Conservation (phyloP, 768 basidiomycete genomes). For the Lactarius hengduanensis region DNA sequence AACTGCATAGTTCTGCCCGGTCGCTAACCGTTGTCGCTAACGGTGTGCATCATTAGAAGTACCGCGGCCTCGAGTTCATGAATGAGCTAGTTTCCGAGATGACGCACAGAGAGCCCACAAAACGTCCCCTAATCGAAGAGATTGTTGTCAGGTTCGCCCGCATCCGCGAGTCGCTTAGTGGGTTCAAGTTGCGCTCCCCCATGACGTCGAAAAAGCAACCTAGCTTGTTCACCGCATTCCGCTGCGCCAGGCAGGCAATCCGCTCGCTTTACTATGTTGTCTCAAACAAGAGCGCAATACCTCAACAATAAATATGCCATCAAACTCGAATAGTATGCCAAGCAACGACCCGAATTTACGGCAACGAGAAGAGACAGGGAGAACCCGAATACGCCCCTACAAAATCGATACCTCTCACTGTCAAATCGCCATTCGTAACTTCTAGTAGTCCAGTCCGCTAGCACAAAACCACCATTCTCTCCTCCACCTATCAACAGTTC, state of each 20-base stretch:
- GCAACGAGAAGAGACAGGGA: background rate
- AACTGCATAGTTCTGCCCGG: background rate
- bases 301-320: background rate
- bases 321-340: too few species aligned
- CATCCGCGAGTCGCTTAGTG: conserved; percentile 32
- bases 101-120: conserved; percentile 37
- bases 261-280: conserved; percentile 8
- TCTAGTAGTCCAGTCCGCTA: background rate
- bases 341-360: background rate
- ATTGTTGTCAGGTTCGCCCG: conserved; percentile 37
- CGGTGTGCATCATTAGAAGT: conserved; percentile 6
- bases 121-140: conserved; percentile 40
- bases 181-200: conserved; percentile 36
- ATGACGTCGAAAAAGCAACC: conserved; percentile 10
- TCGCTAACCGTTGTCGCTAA: background rate
- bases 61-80: conserved; percentile 23
- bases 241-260: conserved; percentile 7
- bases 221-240: conserved; percentile 6
- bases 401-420: background rate
- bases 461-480: background rate
- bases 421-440: background rate
- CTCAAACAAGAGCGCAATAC: conserved; percentile 7
- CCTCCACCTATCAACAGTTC: too few species aligned
- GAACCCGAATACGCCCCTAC: background rate
- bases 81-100: conserved; percentile 34